Conservation (phyloP, 495 filamentous ascomycete species). For the Neurospora sp. region DNA sequence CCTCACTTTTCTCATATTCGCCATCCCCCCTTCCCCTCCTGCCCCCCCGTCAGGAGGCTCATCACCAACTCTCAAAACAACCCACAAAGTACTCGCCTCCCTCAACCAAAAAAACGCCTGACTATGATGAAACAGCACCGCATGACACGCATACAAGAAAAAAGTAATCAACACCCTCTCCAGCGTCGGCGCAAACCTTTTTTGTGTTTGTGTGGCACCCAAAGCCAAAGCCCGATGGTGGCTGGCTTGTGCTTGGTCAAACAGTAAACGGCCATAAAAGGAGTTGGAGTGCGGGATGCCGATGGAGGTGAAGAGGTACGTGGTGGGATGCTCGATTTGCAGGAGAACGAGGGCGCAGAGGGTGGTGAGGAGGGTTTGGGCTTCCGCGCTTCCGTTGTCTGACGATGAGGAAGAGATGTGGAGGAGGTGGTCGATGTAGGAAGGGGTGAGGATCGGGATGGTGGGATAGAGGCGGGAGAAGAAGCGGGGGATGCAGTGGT, state of each 20-base stretch:
- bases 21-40: slow-evolving; percentile 12
- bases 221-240: slow-evolving; percentile 8
- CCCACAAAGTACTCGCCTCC: slow-evolving; percentile 46
- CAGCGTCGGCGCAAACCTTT: slow-evolving; percentile 36
- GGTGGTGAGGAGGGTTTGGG: slow-evolving; percentile 23
- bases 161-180: slow-evolving; percentile 56
- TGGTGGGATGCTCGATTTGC: no score
- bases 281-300: slow-evolving; percentile 9
- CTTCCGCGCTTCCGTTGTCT: not conserved
- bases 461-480: slow-evolving; percentile 31
- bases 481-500: slow-evolving; percentile 28
- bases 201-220: not conserved
- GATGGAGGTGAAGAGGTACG: slow-evolving; percentile 1
- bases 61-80: slow-evolving; percentile 28
- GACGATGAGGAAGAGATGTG: no score
- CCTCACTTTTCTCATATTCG: no score
- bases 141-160: slow-evolving; percentile 62
- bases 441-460: slow-evolving; percentile 26
- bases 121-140: slow-evolving; percentile 51
- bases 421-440: slow-evolving; percentile 17
- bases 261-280: slow-evolving; percentile 20
- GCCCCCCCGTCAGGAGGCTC: not conserved
- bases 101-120: slow-evolving; percentile 53
- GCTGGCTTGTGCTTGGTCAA: slow-evolving; percentile 17
- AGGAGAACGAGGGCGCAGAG: slow-evolving; percentile 26